phyloP scores from a whole-genome alignment of 2,329 filamentous ascomycete species.

The Beauveria bassiana region DNA sequence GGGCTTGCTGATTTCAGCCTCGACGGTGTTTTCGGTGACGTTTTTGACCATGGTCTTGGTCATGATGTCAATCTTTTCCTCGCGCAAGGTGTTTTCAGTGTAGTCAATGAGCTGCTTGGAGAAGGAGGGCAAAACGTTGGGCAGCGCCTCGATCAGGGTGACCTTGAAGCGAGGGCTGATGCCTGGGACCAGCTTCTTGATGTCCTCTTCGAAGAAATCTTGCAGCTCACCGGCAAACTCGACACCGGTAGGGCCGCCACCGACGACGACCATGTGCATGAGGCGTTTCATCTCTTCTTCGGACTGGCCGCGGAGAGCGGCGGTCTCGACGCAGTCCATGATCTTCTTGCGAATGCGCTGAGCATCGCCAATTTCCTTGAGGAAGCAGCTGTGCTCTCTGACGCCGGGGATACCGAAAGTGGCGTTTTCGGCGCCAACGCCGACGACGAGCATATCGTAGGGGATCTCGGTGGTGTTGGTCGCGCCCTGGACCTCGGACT shows the following conservation, averaged over 20 bases:
- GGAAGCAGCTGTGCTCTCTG: conserved; percentile 88
- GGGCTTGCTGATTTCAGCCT: conserved; percentile 74
- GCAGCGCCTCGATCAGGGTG: conserved; percentile 92
- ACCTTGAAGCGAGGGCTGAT: conserved; percentile 94
- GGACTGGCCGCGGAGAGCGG: conserved; percentile 93
- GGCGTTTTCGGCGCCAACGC: conserved; percentile 95
- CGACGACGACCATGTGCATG: conserved; percentile 94
- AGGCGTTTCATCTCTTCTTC: conserved; percentile 85
- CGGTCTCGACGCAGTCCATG: conserved; percentile 99
- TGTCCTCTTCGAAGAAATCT: conserved; percentile 97
- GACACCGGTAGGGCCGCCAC: conserved; percentile 91
- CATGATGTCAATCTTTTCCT: conserved; percentile 95
- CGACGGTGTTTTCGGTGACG: conserved; percentile 85
- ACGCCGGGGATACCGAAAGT: conserved; percentile 98
- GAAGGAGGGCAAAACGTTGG: conserved; percentile 95
- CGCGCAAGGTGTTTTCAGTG: conserved; percentile 97
- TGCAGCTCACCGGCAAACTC: conserved; percentile 98
- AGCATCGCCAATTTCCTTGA: conserved; percentile 96
- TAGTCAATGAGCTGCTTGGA: conserved; percentile 99
- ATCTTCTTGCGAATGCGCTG: conserved; percentile 96
- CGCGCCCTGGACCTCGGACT: conserved; percentile 84
- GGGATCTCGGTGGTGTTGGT: conserved; percentile 78
- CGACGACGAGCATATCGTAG: conserved; percentile 97
- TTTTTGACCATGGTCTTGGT: conserved; percentile 99
- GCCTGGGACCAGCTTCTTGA: conserved; percentile 96